These are phyloP conservation scores for Boletus sensibilis DNA, from an alignment of 768 basidiomycete species.

Conservation along the genomic window DNA sequence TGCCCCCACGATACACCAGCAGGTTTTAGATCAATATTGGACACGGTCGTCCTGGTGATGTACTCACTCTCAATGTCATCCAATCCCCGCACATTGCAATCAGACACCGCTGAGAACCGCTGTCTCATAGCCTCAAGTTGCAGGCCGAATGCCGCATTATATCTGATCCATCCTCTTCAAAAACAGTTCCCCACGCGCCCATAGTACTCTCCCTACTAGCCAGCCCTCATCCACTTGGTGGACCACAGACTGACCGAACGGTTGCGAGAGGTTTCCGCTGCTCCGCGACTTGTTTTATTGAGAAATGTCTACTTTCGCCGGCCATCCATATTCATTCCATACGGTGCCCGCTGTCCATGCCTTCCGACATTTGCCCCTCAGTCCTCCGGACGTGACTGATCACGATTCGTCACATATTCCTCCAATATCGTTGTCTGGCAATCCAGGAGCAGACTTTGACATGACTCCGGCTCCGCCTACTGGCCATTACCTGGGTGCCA, in stretches of 20 bases:
- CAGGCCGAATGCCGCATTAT: conserved; percentile 5
- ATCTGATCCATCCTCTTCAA: neutral
- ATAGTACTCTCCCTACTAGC: neutral
- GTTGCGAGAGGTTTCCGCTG: neutral
- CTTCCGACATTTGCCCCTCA: conserved; percentile 30
- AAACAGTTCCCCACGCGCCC: neutral
- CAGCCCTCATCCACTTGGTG: neutral
- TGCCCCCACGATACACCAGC: neutral
- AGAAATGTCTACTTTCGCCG: conserved; percentile 44
- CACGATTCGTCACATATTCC: conserved; percentile 2
- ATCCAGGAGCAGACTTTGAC: conserved; percentile 16
- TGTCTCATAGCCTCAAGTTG: conserved; percentile 21
- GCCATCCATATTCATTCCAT: conserved; percentile 35
- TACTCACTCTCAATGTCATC: conserved; percentile 4
- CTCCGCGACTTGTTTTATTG: too few species aligned
- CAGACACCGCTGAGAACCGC: conserved; percentile 19
- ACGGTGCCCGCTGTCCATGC: conserved; percentile 32
- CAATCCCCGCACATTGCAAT: neutral
- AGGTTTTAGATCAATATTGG: neutral
- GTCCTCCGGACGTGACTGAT: conserved; percentile 45
- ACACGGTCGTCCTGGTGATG: conserved; percentile 33
- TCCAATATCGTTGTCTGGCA: neutral
- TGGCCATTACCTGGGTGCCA: neutral
- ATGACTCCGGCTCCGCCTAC: neutral
- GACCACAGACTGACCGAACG: neutral